Base-by-base conservation (phyloP, 2,329 filamentous ascomycete species). In the Incumbomyces delicatus region DNA sequence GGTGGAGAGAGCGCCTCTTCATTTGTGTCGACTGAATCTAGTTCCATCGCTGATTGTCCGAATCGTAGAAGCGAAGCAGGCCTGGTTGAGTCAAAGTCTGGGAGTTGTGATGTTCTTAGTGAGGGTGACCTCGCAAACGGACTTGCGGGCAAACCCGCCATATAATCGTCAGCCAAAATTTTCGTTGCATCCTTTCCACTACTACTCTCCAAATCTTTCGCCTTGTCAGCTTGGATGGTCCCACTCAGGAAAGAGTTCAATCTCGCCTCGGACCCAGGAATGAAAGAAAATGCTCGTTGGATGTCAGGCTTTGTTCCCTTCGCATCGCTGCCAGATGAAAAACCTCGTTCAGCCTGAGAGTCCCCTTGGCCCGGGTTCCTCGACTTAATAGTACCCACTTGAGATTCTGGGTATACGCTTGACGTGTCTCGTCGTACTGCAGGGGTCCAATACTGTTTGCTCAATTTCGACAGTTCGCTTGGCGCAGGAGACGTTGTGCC, bases 401-500 rank as follows among this genome's bases (percentile, higher is more conserved):
- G 49, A 13, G 46, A 49, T 41, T 55, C 54, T 30, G 50, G 51
- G 46, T 56, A 57, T 14, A 54, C 48, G 32, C 55, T 56, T 12
- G 55, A 57, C 13, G 48, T 42, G 32, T 51, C 47, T 42, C 55
- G 42, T 31, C 34, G 11, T 11, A 38, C 8, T 10, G n/a, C 6
- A 7, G 20, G 8, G 12, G 18, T 4, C 18, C 13, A 29, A 8
- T 14, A 7, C n/a, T 18, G 34, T 10, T 31, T 37, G n/a, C 41
- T 47, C 8, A 48, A 48, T 41, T 51, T 53, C 7, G 55, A 55
- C 4, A 50, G 29, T 22, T 57, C 55, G 30, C 55, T 57, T n/a
- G 51, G 46, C n/a, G 55, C 47, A 27, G 57, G 57, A 12, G 57
- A 58, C 1, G 55, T 50, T 30, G 53, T 47, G 20, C 57, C 57